Conservation (phyloP, 495 filamentous ascomycete genomes). For the Cercophora scortea region DNA sequence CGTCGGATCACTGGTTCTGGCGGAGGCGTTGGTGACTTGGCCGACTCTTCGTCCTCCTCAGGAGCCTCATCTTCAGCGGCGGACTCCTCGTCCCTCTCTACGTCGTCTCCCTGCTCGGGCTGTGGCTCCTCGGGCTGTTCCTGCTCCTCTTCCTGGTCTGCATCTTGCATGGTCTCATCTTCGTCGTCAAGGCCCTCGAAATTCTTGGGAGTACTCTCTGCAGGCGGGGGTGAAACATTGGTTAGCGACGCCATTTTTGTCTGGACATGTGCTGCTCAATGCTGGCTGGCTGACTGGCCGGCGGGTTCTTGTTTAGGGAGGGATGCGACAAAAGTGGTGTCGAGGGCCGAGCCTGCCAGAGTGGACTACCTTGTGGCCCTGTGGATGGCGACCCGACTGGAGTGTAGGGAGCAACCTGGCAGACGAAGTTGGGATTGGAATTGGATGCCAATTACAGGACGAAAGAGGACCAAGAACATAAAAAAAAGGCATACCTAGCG, state of each 20-base stretch:
- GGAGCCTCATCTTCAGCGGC: constrained; percentile 29
- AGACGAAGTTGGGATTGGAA: background rate
- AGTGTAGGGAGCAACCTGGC: background rate
- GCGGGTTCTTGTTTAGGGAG: background rate
- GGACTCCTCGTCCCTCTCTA: constrained; percentile 31
- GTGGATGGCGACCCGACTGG: too few species aligned
- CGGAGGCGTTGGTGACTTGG: constrained; percentile 43
- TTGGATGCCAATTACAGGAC: too few species aligned
- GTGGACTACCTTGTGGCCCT: background rate
- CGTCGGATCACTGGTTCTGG: constrained; percentile 58
- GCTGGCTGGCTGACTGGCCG: background rate
- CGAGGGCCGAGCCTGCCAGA: background rate
- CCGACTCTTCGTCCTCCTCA: constrained; percentile 36
- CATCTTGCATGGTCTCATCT: constrained; percentile 44
- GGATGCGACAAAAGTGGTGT: background rate
- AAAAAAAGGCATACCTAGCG: constrained; percentile 17
- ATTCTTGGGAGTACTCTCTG: constrained; percentile 44
- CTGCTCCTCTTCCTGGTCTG: constrained; percentile 30
- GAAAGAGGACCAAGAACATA: background rate
- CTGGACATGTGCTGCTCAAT: background rate
- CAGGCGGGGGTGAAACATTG: background rate
- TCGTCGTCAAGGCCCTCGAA: constrained; percentile 43
- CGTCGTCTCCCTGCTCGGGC: constrained; percentile 21
- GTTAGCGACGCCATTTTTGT: constrained; percentile 6
- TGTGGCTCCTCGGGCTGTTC: constrained; percentile 23